Percentiles rank a stretch among this genome's conserved stretches.
Conservation (phyloP, 352 stramenopile species). For the Elongisporangium undulatum region DNA sequence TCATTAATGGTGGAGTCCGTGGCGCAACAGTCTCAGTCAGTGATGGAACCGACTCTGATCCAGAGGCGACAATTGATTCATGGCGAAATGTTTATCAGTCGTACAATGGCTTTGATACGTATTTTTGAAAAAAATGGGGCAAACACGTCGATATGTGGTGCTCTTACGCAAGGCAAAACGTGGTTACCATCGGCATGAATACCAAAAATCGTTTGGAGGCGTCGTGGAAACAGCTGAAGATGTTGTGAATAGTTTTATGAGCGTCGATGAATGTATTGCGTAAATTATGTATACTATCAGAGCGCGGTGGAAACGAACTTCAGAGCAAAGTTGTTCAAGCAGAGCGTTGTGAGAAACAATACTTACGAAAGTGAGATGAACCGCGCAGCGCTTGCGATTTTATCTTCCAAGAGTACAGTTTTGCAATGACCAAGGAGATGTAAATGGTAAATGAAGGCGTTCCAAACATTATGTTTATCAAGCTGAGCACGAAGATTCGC, state of each 20-base stretch:
- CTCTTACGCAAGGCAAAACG: slow-evolving; percentile 9
- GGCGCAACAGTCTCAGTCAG: no score
- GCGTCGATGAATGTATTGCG: slow-evolving; percentile 13
- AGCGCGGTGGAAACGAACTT: slow-evolving; percentile 11
- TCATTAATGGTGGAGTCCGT: no score
- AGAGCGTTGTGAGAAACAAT: slow-evolving; percentile 4
- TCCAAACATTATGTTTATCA: slow-evolving; percentile 8
- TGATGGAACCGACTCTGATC: no score
- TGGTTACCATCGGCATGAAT: slow-evolving; percentile 15
- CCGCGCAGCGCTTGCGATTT: slow-evolving; percentile 11
- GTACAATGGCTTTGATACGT: slow-evolving; percentile 13
- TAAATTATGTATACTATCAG: slow-evolving; percentile 17
- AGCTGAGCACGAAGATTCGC: slow-evolving; percentile 1
- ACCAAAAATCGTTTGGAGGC: slow-evolving; percentile 24
- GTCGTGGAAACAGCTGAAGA: slow-evolving; percentile 26
- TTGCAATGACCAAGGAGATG: slow-evolving; percentile 2
- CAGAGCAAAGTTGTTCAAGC: slow-evolving; percentile 7
- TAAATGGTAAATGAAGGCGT: slow-evolving; percentile 13
- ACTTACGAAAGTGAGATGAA: slow-evolving; percentile 16
- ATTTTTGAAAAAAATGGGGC: slow-evolving; percentile 25
- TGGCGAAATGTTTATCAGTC: no score
- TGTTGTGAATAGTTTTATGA: slow-evolving; percentile 9
- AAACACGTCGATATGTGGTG: slow-evolving; percentile 12
- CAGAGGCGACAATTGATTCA: no score
- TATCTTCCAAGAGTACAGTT: slow-evolving; percentile 10